Conservation (phyloP, 495 filamentous ascomycete species). For the Cercophora samala region DNA sequence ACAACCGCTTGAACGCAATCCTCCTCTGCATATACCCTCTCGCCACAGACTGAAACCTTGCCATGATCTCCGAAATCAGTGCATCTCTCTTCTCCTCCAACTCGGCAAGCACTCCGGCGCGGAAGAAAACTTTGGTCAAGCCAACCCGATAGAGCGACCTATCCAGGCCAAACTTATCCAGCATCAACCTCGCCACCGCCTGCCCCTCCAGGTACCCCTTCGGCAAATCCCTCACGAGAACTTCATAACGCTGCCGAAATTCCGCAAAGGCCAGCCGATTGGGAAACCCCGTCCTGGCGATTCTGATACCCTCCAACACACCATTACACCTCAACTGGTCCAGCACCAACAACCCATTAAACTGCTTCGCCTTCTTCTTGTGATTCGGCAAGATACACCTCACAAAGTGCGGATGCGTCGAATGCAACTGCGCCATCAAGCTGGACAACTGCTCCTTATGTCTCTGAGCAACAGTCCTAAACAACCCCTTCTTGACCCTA, state of each 20-base stretch:
- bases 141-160: conserved; percentile 85
- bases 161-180: conserved; percentile 85
- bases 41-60: conserved; percentile 87
- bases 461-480: conserved; percentile 92
- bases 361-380: conserved; percentile 93
- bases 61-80: conserved; percentile 88
- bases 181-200: conserved; percentile 75
- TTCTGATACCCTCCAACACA: conserved; percentile 96
- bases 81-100: conserved; percentile 92
- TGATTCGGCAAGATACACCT: conserved; percentile 98
- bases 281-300: conserved; percentile 97
- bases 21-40: conserved; percentile 85
- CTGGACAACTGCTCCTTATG: conserved; percentile 97
- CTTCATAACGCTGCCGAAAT: conserved; percentile 94
- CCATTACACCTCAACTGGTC: conserved; percentile 98
- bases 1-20: conserved; percentile 85
- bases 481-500: conserved; percentile 94
- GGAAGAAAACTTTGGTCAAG: conserved; percentile 96
- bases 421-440: conserved; percentile 92
- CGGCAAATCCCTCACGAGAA: conserved; percentile 86
- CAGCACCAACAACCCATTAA: conserved; percentile 82
- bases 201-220: conserved; percentile 91
- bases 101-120: conserved; percentile 92
- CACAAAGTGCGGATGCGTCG: conserved; percentile 97
- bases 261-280: conserved; percentile 90